These are phyloP conservation scores for Beta macrorhiza DNA, from an alignment of 179 eudicot species.

Conservation along the genomic window DNA sequence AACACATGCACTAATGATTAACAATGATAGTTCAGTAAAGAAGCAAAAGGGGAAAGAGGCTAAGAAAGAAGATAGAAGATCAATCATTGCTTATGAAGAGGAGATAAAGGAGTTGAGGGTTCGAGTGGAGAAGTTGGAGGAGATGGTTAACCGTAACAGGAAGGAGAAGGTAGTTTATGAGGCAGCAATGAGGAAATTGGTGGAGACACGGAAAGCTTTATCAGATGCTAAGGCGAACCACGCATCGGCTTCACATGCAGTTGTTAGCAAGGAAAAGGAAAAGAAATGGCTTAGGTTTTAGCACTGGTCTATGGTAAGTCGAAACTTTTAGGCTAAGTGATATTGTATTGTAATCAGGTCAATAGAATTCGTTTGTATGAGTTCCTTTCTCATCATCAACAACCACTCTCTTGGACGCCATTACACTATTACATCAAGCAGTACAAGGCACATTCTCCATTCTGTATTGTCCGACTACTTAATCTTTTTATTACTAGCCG, in stretches of 20 bases:
- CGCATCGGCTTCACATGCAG: conserved; percentile 77
- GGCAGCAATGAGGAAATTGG: conserved; percentile 75
- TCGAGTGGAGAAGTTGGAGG: conserved; percentile 64
- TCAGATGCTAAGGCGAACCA: conserved; percentile 66
- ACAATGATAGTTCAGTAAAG: conserved; percentile 33
- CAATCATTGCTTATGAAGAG: conserved; percentile 70
- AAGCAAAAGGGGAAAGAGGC: conserved; percentile 41
- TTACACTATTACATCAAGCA: too few relatives aligned
- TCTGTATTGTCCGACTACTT: too few relatives aligned
- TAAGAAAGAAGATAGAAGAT: conserved; percentile 71
- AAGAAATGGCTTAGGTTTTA: conserved; percentile 93
- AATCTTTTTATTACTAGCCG: too few relatives aligned
- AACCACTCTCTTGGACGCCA: too few relatives aligned
- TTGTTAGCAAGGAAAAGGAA: conserved; percentile 71
- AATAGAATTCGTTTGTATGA: too few relatives aligned
- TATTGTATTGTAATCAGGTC: too few relatives aligned
- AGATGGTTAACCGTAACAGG: conserved; percentile 74
- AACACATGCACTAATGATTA: conserved; percentile 40
- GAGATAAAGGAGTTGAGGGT: conserved; percentile 72
- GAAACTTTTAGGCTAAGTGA: too few relatives aligned
- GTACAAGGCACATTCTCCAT: too few relatives aligned
- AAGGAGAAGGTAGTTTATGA: conserved; percentile 82
- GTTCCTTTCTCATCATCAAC: too few relatives aligned
- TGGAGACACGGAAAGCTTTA: conserved; percentile 63
- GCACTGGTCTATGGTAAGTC: not conserved